Evolutionary conservation across 225 moss, liverwort and hornwort species (phyloP).

Genomic region (Straminergon stramineum): DNA sequence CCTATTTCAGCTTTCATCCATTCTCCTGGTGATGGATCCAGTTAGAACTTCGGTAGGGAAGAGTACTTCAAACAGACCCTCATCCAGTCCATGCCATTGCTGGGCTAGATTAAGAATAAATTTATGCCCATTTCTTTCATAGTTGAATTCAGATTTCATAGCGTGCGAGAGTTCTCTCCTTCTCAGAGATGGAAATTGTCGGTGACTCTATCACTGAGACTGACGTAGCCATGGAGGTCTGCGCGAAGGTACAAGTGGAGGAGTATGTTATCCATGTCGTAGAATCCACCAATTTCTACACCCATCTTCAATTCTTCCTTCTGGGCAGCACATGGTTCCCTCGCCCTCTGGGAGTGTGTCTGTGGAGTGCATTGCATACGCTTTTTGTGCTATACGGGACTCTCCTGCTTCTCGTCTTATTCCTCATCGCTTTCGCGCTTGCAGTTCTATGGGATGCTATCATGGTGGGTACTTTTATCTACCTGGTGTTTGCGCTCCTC

Average conservation of each 20-base stretch:
- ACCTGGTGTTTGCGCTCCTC: rapidly evolving
- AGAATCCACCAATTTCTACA: neutral
- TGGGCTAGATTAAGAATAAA: too few species aligned
- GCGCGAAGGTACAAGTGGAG: neutral
- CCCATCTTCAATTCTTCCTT: neutral
- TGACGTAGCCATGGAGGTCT: neutral
- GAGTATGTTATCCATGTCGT: neutral
- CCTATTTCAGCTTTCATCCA: neutral
- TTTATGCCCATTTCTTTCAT: too few species aligned
- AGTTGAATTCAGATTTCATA: neutral
- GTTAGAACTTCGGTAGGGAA: neutral
- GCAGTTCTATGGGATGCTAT: neutral
- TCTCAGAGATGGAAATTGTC: neutral
- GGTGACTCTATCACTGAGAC: neutral
- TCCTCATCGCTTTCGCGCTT: neutral
- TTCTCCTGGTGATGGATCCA: neutral
- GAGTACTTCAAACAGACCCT: too few species aligned
- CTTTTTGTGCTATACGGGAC: neutral
- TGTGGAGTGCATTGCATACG: neutral
- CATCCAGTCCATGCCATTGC: too few species aligned
- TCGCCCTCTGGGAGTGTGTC: neutral
- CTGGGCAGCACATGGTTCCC: neutral
- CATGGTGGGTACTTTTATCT: rapidly evolving
- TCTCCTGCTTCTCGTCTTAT: neutral
- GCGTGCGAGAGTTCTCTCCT: neutral